These are phyloP conservation scores for Aspergillus thermomutatus DNA, from an alignment of 2,329 filamentous ascomycete genomes.

Conservation along the genomic window DNA sequence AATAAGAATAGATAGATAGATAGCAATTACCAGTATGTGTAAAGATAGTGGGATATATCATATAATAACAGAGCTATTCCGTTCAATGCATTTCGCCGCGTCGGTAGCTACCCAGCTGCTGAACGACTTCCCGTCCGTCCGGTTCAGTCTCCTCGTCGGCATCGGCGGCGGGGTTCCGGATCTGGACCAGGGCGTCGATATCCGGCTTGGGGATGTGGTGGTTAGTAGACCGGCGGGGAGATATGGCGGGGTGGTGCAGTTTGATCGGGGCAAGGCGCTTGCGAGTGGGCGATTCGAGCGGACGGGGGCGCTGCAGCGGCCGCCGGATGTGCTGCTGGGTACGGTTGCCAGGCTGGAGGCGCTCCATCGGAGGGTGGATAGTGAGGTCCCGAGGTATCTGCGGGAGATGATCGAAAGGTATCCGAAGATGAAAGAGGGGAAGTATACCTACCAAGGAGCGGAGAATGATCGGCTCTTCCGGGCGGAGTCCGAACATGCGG, in stretches of 20 bases:
- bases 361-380: slow-evolving; percentile 1
- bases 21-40: no score
- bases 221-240: slow-evolving; percentile 17
- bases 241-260: slow-evolving; percentile 23
- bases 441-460: no score
- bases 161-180: slow-evolving; percentile 26
- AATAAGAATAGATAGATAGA: no score
- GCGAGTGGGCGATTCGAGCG: slow-evolving; percentile 7
- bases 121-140: no score
- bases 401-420: slow-evolving; percentile 4
- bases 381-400: slow-evolving; percentile 10
- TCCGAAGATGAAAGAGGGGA: no score
- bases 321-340: slow-evolving; percentile 12
- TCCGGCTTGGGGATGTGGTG: slow-evolving; percentile 30
- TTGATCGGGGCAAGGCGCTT: slow-evolving; percentile 21
- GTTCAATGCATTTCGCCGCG: no score
- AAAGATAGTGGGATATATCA: no score
- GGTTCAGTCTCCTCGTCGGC: slow-evolving; percentile 20
- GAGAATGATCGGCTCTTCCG: no score
- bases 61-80: no score
- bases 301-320: slow-evolving; percentile 14
- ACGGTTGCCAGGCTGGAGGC: slow-evolving; percentile 6
- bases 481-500: no score
- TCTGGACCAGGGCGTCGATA: slow-evolving; percentile 19
- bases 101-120: no score